phyloP scores from a whole-genome alignment of 257 asterid species.

The Nicotiana benthamiana region DNA sequence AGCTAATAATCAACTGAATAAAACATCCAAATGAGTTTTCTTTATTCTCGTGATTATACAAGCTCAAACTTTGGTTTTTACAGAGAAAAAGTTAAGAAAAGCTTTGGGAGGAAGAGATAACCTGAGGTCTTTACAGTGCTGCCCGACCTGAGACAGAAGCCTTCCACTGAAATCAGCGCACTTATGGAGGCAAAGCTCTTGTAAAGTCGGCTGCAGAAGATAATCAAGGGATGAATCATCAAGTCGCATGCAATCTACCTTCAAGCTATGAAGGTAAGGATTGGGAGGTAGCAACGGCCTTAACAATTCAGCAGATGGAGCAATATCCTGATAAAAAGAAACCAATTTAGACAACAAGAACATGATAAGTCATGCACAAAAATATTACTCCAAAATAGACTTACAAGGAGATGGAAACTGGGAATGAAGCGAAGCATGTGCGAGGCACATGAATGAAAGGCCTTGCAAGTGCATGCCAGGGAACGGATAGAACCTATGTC shows the following conservation, averaged over 20 bases:
- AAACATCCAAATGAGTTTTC: constrained; percentile 8
- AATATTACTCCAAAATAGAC: constrained; percentile 1
- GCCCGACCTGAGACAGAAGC: constrained; percentile 66
- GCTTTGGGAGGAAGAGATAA: constrained; percentile 1
- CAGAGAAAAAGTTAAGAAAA: background rate
- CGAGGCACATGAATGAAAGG: constrained; percentile 59
- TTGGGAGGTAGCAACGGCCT: constrained; percentile 57
- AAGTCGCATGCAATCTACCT: constrained; percentile 75
- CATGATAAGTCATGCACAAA: background rate
- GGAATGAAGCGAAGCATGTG: constrained; percentile 59
- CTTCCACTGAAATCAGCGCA: constrained; percentile 74
- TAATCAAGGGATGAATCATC: constrained; percentile 65
- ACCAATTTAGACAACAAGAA: background rate
- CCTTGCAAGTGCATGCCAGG: constrained; percentile 72
- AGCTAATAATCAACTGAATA: constrained; percentile 19
- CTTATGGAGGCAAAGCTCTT: constrained; percentile 61
- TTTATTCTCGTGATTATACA: background rate
- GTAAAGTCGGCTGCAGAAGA: constrained; percentile 57
- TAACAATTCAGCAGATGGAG: constrained; percentile 57
- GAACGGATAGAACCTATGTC: constrained; percentile 80
- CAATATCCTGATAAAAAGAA: constrained; percentile 45
- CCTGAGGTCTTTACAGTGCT: constrained; percentile 72
- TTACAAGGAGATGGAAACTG: constrained; percentile 65
- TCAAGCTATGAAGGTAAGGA: constrained; percentile 58
- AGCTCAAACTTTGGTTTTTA: background rate